Evolutionary conservation across 1,139 yeast species (phyloP), one percentile per base, ranked within the genome.

Genomic region (Lodderomyces margitis): DNA sequence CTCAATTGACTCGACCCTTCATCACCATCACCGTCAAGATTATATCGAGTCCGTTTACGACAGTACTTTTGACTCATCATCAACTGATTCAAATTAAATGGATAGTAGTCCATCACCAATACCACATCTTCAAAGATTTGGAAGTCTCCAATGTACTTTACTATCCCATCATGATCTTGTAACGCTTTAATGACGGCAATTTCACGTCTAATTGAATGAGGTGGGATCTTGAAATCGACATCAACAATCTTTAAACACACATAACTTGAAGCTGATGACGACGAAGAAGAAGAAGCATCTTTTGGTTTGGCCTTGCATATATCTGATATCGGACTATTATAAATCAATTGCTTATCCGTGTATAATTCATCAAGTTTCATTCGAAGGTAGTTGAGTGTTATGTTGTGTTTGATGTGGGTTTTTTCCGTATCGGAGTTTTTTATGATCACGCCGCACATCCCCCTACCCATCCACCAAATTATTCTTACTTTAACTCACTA

Each of bases 201-300:
- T 49, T 72, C 77, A 36, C 57, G 55, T n/a, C 51, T 41, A 31
- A 68, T 57, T 43, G 66, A 56, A 51, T 72, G 78, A 6, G 78
- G 78, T 28, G 67, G 64, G 21, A 58, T 43, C 30, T 54, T 48
- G 31, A 70, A 55, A 49, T 71, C 77, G 36, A 53, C 50, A 50
- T 71, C 77, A 19, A 70, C 70, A 10, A 66, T 58, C 45, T 72
- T 72, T 37, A 72, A 53, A 17, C 72, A 70, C 16, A 66, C 67
- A 8, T 38, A 17, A 8, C 34, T 11, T 1, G 50, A 46, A 4
- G 42, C 49, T 2, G 23, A 15, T 21, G n/a, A 4, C 4, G 4
- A 4, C 8, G 15, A 9, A 5, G 34, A n/a, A n/a, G 10, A 4
- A 30, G 12, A 4, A n/a, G 30, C 15, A 11, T 15, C 39, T 5